Conservation (phyloP, 768 basidiomycete genomes). For the Termitomyces sp. region DNA sequence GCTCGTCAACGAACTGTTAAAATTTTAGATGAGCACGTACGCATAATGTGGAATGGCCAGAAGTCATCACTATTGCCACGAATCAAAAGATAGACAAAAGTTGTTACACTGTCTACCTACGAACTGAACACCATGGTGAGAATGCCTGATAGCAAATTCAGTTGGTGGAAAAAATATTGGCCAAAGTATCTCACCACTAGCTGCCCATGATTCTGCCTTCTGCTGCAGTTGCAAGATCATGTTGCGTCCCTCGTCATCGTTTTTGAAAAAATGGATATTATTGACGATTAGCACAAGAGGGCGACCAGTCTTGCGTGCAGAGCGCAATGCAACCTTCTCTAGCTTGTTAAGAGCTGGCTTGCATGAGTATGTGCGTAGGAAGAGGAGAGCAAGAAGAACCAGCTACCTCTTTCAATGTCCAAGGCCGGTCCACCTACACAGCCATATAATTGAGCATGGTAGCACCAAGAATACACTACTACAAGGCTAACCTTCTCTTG, state of each 20-base stretch:
- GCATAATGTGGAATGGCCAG: slow-evolving; percentile 70
- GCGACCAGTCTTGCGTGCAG: slow-evolving; percentile 47
- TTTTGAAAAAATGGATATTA: slow-evolving; percentile 71
- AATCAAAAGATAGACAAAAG: slow-evolving; percentile 11
- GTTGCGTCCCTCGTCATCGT: slow-evolving; percentile 70
- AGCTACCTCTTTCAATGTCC: slow-evolving; percentile 73
- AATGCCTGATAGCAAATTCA: slow-evolving; percentile 41
- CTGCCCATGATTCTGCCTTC: slow-evolving; percentile 81
- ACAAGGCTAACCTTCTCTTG: slow-evolving; percentile 57
- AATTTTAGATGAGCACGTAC: slow-evolving; percentile 31
- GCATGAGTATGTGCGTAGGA: not conserved
- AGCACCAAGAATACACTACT: not conserved
- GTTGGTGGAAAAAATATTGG: slow-evolving; percentile 1
- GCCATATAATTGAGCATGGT: not conserved
- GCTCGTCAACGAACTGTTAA: slow-evolving; percentile 1
- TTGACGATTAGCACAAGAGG: slow-evolving; percentile 81
- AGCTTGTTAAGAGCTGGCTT: slow-evolving; percentile 69
- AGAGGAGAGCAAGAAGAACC: not conserved
- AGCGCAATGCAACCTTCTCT: slow-evolving; percentile 77
- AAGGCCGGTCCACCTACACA: slow-evolving; percentile 62
- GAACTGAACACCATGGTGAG: slow-evolving; percentile 76
- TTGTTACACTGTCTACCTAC: slow-evolving; percentile 30
- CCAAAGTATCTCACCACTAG: slow-evolving; percentile 47
- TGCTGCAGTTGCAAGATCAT: slow-evolving; percentile 86
- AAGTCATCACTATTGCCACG: slow-evolving; percentile 65